Percentiles rank a stretch among this genome's conserved stretches.
Evolutionary conservation across 306 rosid species (phyloP).

Genomic region (Cucurbita ficifolia): DNA sequence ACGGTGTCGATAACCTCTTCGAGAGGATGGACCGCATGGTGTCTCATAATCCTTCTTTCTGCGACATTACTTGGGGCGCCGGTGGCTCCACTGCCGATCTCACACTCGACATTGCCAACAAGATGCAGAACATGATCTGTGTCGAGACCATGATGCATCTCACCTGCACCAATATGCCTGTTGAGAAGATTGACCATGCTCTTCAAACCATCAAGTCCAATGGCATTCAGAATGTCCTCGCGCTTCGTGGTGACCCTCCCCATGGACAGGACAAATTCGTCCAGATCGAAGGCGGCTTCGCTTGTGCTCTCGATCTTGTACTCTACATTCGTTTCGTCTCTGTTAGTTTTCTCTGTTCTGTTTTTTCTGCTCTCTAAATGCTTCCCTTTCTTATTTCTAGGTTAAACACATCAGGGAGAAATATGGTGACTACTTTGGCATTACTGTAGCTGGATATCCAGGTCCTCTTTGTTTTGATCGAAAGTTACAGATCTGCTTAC

Average conservation of each 20-base stretch:
- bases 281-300: slow-evolving; percentile 78
- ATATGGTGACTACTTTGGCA: slow-evolving; percentile 86
- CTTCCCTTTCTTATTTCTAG: slow-evolving; percentile 12
- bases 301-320: slow-evolving; percentile 88
- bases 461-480: slow-evolving; percentile 19
- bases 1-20: slow-evolving; percentile 76
- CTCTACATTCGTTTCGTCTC: neutral
- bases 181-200: slow-evolving; percentile 85
- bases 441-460: slow-evolving; percentile 97
- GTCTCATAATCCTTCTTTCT: slow-evolving; percentile 72
- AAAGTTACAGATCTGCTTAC: neutral
- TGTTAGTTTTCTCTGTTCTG: neutral
- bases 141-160: slow-evolving; percentile 97
- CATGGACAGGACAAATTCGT: slow-evolving; percentile 96
- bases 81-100: slow-evolving; percentile 92
- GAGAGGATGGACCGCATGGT: slow-evolving; percentile 98
- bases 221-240: slow-evolving; percentile 91
- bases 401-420: slow-evolving; percentile 65
- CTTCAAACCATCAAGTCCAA: slow-evolving; percentile 64
- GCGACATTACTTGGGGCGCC: slow-evolving; percentile 98
- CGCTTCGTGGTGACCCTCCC: slow-evolving; percentile 93
- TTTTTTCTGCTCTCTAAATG: neutral
- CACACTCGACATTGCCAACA: slow-evolving; percentile 73
- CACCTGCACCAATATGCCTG: slow-evolving; percentile 95
- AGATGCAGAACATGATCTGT: slow-evolving; percentile 84